Evolutionary conservation across 192 early-diverging fungal genomes (phyloP).

Genomic region (Mycoemilia scoparia): DNA sequence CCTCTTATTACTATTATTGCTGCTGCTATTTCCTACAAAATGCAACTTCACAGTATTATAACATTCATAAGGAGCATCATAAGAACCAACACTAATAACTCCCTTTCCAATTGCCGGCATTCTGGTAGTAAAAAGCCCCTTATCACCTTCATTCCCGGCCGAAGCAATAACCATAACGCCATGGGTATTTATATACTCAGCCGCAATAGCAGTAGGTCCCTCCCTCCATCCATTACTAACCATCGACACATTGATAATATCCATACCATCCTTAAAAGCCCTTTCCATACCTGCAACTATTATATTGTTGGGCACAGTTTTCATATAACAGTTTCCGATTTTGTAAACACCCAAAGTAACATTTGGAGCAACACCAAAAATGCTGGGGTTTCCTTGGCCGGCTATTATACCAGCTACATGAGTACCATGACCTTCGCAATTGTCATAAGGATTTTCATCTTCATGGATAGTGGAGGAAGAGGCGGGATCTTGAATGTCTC

Average conservation of each 20-base stretch:
- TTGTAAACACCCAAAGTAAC: constrained; percentile 48
- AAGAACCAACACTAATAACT: constrained; percentile 40
- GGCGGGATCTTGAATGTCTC: constrained; percentile 1
- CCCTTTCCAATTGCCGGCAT: constrained; percentile 28
- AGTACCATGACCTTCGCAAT: constrained; percentile 48
- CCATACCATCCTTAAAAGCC: constrained; percentile 19
- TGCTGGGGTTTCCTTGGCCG: constrained; percentile 12
- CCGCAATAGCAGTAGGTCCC: constrained; percentile 27
- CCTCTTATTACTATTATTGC: too few species aligned
- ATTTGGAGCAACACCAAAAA: constrained; percentile 44
- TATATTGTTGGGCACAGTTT: constrained; percentile 27
- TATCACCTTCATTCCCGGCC: constrained; percentile 56
- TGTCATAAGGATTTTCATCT: constrained; percentile 32
- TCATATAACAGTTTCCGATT: constrained; percentile 32
- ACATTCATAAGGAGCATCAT: too few species aligned
- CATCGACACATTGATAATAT: constrained; percentile 48
- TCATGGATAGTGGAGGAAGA: constrained; percentile 14
- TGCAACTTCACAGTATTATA: too few species aligned
- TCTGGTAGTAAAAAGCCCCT: constrained; percentile 33
- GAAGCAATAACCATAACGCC: constrained; percentile 46
- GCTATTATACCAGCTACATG: constrained; percentile 46
- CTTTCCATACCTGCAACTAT: constrained; percentile 39
- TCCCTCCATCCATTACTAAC: constrained; percentile 37
- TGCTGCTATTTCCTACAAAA: too few species aligned
- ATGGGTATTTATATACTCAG: constrained; percentile 15